A percentile compares a stretch with the other conserved stretches of the same genome.
These are phyloP conservation scores for Clonostachys chloroleuca DNA, from an alignment of 2,329 filamentous ascomycete genomes.

Conservation along the genomic window DNA sequence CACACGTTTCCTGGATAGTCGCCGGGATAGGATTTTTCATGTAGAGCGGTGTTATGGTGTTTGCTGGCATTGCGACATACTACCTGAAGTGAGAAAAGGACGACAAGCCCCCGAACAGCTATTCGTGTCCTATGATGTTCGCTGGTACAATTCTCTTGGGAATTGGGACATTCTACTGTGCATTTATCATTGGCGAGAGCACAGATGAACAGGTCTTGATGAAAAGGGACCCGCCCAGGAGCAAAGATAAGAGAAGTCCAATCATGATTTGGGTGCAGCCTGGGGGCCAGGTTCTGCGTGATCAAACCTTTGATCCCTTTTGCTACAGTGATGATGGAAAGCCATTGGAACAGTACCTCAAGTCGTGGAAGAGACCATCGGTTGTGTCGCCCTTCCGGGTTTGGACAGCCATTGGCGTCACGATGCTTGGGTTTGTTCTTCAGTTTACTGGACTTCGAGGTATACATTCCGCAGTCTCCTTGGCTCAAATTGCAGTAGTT, in stretches of 20 bases:
- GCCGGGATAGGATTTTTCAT: not conserved
- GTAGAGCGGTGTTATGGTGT: not conserved
- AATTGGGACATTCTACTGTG: not conserved
- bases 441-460: conserved; percentile 14
- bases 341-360: not conserved
- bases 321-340: conserved; percentile 6
- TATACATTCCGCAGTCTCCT: conserved; percentile 9
- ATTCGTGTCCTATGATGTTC: not conserved
- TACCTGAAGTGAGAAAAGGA: not conserved
- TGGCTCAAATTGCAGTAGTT: conserved; percentile 9
- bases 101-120: not conserved
- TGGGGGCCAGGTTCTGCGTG: conserved; percentile 10
- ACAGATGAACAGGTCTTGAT: not conserved
- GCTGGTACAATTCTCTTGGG: not conserved
- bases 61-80: not conserved
- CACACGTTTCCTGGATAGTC: not conserved
- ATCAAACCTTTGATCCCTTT: conserved; percentile 15
- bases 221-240: too few relatives aligned
- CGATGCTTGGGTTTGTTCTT: conserved; percentile 7
- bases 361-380: conserved; percentile 5
- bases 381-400: conserved; percentile 1
- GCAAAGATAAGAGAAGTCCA: not conserved
- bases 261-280: conserved; percentile 10
- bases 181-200: not conserved
- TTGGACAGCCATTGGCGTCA: conserved; percentile 2